Percentiles rank a stretch among this genome's conserved stretches.
These are phyloP conservation scores for Cercospora berteroae DNA, from an alignment of 2,329 filamentous ascomycete species.

Conservation along the genomic window DNA sequence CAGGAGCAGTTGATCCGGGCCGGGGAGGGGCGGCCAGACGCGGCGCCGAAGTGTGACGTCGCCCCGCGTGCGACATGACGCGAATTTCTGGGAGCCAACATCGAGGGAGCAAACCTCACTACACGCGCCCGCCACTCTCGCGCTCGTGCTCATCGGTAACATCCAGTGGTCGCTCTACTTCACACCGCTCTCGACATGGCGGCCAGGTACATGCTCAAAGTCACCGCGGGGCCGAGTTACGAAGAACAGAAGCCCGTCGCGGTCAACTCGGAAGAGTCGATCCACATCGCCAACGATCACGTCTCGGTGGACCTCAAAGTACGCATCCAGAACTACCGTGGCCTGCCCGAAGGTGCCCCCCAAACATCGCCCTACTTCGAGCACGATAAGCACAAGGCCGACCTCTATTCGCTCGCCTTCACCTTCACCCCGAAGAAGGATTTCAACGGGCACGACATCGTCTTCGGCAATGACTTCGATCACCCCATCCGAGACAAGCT, in stretches of 20 bases:
- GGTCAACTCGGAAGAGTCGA: constrained; percentile 67
- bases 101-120: neutral
- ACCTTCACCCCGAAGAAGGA: constrained; percentile 68
- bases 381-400: constrained; percentile 64
- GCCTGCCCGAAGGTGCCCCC: constrained; percentile 71
- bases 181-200: constrained; percentile 44
- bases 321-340: constrained; percentile 64
- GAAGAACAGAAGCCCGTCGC: constrained; percentile 69
- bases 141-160: neutral
- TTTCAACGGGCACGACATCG: constrained; percentile 68
- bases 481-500: constrained; percentile 81
- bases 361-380: constrained; percentile 74
- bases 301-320: constrained; percentile 70
- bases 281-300: constrained; percentile 62
- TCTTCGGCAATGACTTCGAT: constrained; percentile 96
- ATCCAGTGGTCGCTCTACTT: neutral
- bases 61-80: neutral
- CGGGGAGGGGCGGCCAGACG: neutral
- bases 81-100: neutral
- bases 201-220: constrained; percentile 73
- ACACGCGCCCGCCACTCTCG: neutral
- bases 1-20: neutral
- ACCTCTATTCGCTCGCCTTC: constrained; percentile 84
- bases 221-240: constrained; percentile 79
- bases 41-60: neutral